Base-by-base conservation (phyloP, 345 rosid species). In the Eucalyptus paniculata region DNA sequence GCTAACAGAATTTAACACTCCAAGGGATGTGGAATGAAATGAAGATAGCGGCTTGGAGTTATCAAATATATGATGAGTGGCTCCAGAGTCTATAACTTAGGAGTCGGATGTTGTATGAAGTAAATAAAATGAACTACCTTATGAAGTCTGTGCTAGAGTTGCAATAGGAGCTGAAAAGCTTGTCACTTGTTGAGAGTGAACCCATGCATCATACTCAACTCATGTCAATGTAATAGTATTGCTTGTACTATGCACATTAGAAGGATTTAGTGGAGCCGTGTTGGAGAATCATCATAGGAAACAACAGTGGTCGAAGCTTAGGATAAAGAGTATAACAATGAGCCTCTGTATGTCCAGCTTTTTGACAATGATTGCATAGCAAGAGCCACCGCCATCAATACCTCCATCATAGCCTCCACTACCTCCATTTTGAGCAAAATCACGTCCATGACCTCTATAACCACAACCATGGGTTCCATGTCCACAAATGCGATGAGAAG, bases 391-490 rank as follows among this genome's bases (percentile, higher is more conserved):
- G 0, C 11, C 23, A 32, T 12, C 10, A 67, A 8, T 8, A 17
- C 37, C 40, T 32, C 4, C 23, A 67, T 32, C 40, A 32, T 0
- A 3, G 12, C 23, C 80, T 67, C 40, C 40, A 65, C 6, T 2
- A 13, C 80, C 80, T 67, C 23, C 40, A n/a, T 8, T 7, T 0
- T n/a, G 21, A 65, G 19, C 21, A 65, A 65, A 16, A n/a, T 0
- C 6, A 0, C 5, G 0, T 16, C 80, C 21, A 8, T 0, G 12
- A 67, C 21, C 11, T 2, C 5, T 4, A 16, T 7, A n/a, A 65
- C 6, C 40, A n/a, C 21, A 9, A 65, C 12, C 40, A 4, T 24
- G 65, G 65, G 65, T 58, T 8, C 42, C 42, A 17, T 3, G 4
- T n/a, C 23, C 42, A 32, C 23, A 4, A 8, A 0, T 32, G 21